phyloP scores from a whole-genome alignment of 768 basidiomycete genomes.

The Gyrodon lividus region DNA sequence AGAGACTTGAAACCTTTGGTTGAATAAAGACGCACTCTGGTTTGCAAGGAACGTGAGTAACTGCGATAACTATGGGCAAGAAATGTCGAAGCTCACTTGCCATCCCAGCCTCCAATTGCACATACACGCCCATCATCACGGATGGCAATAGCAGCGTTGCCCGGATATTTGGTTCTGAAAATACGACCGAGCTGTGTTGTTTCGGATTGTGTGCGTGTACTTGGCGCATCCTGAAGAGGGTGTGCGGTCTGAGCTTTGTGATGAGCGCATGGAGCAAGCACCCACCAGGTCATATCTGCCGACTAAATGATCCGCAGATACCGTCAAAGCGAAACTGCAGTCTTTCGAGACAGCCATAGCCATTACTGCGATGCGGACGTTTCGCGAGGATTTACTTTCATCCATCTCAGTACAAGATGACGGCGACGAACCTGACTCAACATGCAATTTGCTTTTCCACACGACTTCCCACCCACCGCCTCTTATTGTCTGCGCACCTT shows the following conservation, averaged over 20 bases:
- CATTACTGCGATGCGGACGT: slow-evolving; percentile 59
- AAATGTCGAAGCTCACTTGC: slow-evolving; percentile 56
- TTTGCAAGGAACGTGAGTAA: neutral
- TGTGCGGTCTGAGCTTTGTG: neutral
- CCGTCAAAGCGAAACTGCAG: slow-evolving; percentile 63
- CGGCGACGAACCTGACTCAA: slow-evolving; percentile 60
- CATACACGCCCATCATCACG: slow-evolving; percentile 75
- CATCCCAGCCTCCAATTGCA: slow-evolving; percentile 94
- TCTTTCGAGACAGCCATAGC: slow-evolving; percentile 70
- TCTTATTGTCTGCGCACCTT: slow-evolving; percentile 50
- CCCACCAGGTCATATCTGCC: slow-evolving; percentile 61
- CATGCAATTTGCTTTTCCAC: slow-evolving; percentile 68
- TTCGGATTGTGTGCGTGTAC: slow-evolving; percentile 13
- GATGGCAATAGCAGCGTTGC: slow-evolving; percentile 76
- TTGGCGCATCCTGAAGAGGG: slow-evolving; percentile 3
- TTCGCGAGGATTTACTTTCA: neutral
- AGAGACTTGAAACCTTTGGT: slow-evolving; percentile 78
- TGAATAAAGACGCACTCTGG: slow-evolving; percentile 79
- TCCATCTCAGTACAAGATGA: neutral
- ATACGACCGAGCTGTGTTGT: slow-evolving; percentile 27
- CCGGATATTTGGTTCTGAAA: slow-evolving; percentile 71
- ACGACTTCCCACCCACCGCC: slow-evolving; percentile 71
- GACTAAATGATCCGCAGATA: slow-evolving; percentile 82
- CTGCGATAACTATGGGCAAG: neutral
- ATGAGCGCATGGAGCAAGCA: neutral